phyloP scores from a whole-genome alignment of 2,329 filamentous ascomycete species.

The Colletotrichum lini region DNA sequence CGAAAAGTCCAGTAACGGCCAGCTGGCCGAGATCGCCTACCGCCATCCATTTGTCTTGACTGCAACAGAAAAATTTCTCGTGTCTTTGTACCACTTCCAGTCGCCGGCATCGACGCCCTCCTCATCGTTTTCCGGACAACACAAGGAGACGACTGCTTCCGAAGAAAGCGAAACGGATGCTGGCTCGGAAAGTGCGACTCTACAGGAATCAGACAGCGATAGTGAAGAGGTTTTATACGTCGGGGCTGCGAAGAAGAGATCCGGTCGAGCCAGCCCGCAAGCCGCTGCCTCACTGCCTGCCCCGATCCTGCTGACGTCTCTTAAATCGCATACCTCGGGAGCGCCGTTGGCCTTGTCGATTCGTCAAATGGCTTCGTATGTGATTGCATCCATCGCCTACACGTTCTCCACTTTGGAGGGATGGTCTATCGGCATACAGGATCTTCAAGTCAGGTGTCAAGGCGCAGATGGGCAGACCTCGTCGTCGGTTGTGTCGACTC shows the following conservation, averaged over 20 bases:
- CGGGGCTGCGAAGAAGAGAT: background rate
- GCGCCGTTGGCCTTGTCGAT: slow-evolving; percentile 88
- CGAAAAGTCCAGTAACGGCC: slow-evolving; percentile 72
- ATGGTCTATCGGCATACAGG: slow-evolving; percentile 94
- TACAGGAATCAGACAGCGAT: slow-evolving; percentile 28
- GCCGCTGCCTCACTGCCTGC: slow-evolving; percentile 44
- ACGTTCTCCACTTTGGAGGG: slow-evolving; percentile 83
- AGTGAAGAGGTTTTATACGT: background rate
- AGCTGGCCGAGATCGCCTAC: slow-evolving; percentile 79
- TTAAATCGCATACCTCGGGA: slow-evolving; percentile 84
- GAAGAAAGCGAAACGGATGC: slow-evolving; percentile 28
- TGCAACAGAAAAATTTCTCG: slow-evolving; percentile 79
- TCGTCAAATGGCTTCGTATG: slow-evolving; percentile 72
- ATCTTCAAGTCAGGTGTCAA: slow-evolving; percentile 74
- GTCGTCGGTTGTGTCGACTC: slow-evolving; percentile 55
- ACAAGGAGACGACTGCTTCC: background rate
- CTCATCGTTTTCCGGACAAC: slow-evolving; percentile 13
- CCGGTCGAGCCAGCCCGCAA: background rate
- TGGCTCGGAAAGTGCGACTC: slow-evolving; percentile 25
- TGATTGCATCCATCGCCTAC: slow-evolving; percentile 90
- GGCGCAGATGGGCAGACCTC: slow-evolving; percentile 31
- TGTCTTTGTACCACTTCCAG: slow-evolving; percentile 82
- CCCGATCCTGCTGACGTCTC: slow-evolving; percentile 79
- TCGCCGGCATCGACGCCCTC: slow-evolving; percentile 9
- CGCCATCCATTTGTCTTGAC: slow-evolving; percentile 83